A percentile compares a stretch with the other conserved stretches of the same genome.
Evolutionary conservation across 2,329 filamentous ascomycete genomes (phyloP).

Genomic region (Cercospora sp.): DNA sequence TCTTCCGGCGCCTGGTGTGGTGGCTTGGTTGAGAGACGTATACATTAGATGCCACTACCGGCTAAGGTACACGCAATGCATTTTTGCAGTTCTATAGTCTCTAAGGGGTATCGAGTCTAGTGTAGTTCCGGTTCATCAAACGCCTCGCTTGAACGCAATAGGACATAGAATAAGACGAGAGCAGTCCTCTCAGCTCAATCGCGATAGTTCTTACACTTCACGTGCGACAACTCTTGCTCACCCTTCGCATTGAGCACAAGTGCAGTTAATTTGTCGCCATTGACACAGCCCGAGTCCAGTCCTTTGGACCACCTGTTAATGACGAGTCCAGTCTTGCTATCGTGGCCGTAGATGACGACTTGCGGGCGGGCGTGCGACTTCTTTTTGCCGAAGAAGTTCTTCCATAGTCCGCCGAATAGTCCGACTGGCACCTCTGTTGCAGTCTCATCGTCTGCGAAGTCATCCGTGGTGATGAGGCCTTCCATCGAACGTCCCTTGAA

Average conservation of each 20-base stretch:
- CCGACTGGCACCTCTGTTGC: not conserved
- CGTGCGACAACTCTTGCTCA: constrained; percentile 38
- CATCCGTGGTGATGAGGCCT: constrained; percentile 19
- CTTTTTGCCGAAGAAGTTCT: constrained; percentile 32
- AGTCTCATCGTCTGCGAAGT: constrained; percentile 5
- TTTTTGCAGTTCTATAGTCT: constrained; percentile 4
- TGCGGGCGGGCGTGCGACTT: constrained; percentile 46
- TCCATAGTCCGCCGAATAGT: constrained; percentile 22
- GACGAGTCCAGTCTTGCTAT: constrained; percentile 70
- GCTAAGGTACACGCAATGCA: not conserved
- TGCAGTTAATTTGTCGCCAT: constrained; percentile 72
- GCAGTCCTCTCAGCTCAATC: not conserved
- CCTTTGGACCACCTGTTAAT: constrained; percentile 73
- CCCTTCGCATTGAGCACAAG: constrained; percentile 66
- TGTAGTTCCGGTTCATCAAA: not conserved
- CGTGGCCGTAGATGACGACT: constrained; percentile 85
- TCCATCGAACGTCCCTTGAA: constrained; percentile 27
- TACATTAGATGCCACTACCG: not conserved
- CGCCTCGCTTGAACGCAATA: constrained; percentile 23
- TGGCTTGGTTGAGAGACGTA: not conserved
- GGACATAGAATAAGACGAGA: not conserved
- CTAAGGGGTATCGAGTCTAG: constrained; percentile 13
- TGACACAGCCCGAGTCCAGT: constrained; percentile 79
- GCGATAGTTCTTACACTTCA: constrained; percentile 44
- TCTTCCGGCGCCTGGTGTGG: not conserved